A percentile compares a stretch with the other conserved stretches of the same genome.
Conservation (phyloP, 306 rosid species). For the Trichosanthes cucumerina region DNA sequence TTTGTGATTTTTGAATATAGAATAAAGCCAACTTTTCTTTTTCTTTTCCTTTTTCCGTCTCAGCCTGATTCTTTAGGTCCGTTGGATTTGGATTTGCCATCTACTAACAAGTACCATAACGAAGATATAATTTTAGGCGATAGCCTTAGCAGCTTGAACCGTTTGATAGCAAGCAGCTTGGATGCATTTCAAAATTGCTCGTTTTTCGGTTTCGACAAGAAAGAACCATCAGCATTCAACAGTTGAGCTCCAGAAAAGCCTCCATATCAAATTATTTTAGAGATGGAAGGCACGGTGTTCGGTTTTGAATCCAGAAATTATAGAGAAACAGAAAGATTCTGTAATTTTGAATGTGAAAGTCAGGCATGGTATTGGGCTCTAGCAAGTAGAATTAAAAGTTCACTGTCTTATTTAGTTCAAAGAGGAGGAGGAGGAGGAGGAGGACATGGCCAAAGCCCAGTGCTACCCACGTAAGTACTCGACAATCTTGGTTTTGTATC, state of each 20-base stretch:
- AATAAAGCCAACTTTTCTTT: not conserved
- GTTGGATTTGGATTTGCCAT: slow-evolving; percentile 65
- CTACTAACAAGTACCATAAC: slow-evolving; percentile 49
- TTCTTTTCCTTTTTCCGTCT: not conserved
- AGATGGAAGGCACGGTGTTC: slow-evolving; percentile 42
- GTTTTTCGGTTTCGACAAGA: slow-evolving; percentile 82
- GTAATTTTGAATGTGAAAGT: not conserved
- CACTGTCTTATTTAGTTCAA: not conserved
- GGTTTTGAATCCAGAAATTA: slow-evolving; percentile 1
- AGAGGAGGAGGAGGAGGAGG: slow-evolving; percentile 25
- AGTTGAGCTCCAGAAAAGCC: slow-evolving; percentile 50
- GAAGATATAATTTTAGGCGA: slow-evolving; percentile 63
- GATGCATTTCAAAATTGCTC: slow-evolving; percentile 99
- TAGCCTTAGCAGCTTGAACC: slow-evolving; percentile 86
- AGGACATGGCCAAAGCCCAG: slow-evolving; percentile 23
- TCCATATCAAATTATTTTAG: slow-evolving; percentile 53
- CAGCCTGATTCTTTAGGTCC: slow-evolving; percentile 97
- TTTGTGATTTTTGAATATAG: not conserved
- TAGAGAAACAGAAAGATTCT: not conserved
- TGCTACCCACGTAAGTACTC: slow-evolving; percentile 9
- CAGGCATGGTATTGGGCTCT: not conserved
- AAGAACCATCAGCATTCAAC: slow-evolving; percentile 46
- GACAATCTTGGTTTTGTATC: slow-evolving; percentile 22
- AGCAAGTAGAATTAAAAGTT: not conserved
- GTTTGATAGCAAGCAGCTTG: slow-evolving; percentile 92